Base-by-base conservation (phyloP, 1,139 yeast species). In the Magnusiomyces clavatus region DNA sequence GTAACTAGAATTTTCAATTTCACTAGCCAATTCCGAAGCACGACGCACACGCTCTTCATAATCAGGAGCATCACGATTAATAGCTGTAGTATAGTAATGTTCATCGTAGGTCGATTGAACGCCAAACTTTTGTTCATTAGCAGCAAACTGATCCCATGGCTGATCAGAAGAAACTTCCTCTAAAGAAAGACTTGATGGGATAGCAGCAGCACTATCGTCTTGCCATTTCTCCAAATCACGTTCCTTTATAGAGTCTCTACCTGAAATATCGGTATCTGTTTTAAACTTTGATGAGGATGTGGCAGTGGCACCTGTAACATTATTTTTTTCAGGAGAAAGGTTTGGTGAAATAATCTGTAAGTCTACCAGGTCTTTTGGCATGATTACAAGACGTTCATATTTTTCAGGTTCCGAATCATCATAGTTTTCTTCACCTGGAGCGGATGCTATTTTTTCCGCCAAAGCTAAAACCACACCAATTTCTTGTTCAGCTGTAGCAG, bases 101-200 rank as follows among this genome's bases (percentile, higher is more conserved):
- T 92, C 99, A 67, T 92, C 95, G 67, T 82, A 92, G 16, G 88
- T 79, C 0, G 96, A 82, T 57, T 80, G 84, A 49, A 92, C 85
- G 41, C 97, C 97, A 68, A 92, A 92, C 69, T 86, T 85, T 58
- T 81, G 78, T 67, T 87, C 84, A 68, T 94, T 92, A 16, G 81
- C 95, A 52, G 87, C 86, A 70, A 92, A 92, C 70, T 92, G 99
- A 69, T 92, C 97, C 97, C 97, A 92, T 6, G 64, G 58, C 29
- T 65, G 64, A 5, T 57, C 57, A 41, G 55, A 48, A 46, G 70
- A 67, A 0, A 70, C 59, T 34, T 68, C 71, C 37, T 68, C 70
- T 14, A 71, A 50, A 11, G 65, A 55, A 17, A 62, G 48, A 13
- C 65, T 66, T 38, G 59, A 53, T 10, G 20, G 12, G 14, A 20